Evolutionary conservation across 2,329 filamentous ascomycete species (phyloP).

Genomic region (Aspergillus oerlinghausenensis): DNA sequence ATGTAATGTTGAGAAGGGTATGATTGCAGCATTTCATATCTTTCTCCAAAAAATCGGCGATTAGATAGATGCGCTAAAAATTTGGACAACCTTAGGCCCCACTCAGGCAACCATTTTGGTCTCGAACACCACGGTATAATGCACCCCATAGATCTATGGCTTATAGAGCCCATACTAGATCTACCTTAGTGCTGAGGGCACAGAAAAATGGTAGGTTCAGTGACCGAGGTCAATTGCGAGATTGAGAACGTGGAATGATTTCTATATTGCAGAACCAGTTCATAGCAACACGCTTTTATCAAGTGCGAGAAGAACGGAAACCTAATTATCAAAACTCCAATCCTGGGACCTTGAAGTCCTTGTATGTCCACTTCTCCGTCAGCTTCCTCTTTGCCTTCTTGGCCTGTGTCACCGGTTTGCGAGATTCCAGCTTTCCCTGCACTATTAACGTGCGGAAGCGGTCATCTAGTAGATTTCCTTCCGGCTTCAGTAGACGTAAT

Average conservation of each 20-base stretch:
- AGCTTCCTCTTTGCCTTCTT: constrained; percentile 76
- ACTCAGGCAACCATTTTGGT: neutral
- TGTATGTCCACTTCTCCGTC: constrained; percentile 97
- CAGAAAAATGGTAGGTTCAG: neutral
- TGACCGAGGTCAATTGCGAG: neutral
- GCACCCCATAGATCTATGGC: neutral
- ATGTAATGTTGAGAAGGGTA: neutral
- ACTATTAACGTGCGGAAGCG: constrained; percentile 85
- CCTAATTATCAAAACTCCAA: constrained; percentile 18
- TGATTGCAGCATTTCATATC: neutral
- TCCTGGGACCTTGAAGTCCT: constrained; percentile 70
- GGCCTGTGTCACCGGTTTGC: constrained; percentile 71
- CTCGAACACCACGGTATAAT: neutral
- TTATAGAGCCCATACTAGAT: neutral
- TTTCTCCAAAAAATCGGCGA: neutral
- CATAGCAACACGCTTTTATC: neutral
- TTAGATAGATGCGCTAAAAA: constrained; percentile 12
- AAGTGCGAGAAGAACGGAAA: constrained; percentile 13
- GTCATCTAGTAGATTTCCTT: constrained; percentile 92
- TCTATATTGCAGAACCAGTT: neutral
- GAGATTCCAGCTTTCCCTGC: constrained; percentile 80
- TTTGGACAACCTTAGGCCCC: constrained; percentile 7
- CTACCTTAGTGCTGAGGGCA: neutral
- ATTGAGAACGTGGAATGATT: neutral
- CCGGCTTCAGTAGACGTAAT: constrained; percentile 77